Evolutionary conservation across 768 basidiomycete genomes (phyloP).

Genomic region (Lactifluus rugatus): DNA sequence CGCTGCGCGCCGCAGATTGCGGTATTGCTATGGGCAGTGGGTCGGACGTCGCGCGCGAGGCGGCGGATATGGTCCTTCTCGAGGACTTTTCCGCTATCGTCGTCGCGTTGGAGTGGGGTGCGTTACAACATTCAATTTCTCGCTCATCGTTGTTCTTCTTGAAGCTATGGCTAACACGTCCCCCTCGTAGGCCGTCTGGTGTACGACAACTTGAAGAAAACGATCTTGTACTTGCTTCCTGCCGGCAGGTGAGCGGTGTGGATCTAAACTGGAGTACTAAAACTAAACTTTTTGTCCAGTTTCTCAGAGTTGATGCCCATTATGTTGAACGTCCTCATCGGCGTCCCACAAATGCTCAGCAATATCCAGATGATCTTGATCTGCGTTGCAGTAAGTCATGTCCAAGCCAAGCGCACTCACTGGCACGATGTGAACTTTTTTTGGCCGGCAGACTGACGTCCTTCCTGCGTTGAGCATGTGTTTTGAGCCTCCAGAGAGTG

Average conservation of each 20-base stretch:
- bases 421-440: no score
- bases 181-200: constrained; percentile 35
- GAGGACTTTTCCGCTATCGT: constrained; percentile 60
- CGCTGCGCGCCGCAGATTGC: constrained; percentile 50
- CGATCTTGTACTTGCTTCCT: constrained; percentile 40
- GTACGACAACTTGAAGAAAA: constrained; percentile 55
- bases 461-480: constrained; percentile 44
- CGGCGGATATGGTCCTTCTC: constrained; percentile 53
- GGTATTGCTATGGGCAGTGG: constrained; percentile 52
- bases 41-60: constrained; percentile 44
- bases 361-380: constrained; percentile 41
- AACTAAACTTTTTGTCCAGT: constrained; percentile 23
- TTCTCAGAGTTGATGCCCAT: constrained; percentile 58
- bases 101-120: constrained; percentile 53
- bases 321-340: constrained; percentile 37
- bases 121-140: background rate
- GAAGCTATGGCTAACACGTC: no score
- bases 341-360: constrained; percentile 35
- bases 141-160: no score
- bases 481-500: constrained; percentile 52
- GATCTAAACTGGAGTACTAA: no score
- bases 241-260: constrained; percentile 42
- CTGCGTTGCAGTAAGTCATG: constrained; percentile 31
- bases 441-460: constrained; percentile 39
- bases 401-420: background rate